Evolutionary conservation across 2,329 filamentous ascomycete genomes (phyloP), one percentile per base, ranked within the genome.

Genomic region (Trichoderma sp.): DNA sequence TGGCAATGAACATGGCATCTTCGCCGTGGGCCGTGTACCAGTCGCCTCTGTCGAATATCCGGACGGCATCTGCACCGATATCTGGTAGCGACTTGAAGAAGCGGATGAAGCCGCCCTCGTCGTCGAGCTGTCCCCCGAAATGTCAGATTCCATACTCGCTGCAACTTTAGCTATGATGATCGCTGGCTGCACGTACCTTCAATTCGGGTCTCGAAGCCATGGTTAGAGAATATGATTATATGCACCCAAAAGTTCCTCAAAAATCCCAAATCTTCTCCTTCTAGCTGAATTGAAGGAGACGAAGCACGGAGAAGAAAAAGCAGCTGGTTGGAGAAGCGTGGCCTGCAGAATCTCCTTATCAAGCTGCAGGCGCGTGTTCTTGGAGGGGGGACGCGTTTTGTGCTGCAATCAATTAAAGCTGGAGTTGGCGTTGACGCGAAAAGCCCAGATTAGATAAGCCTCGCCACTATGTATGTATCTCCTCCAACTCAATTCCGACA

Each of bases 21-120:
- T 93, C 87, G 58, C 92, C 93, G 76, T 97, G 93, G n/a, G 94
- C 92, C 6, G 95, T 97, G 79, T 97, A 97, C 87, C 91, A 99
- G 78, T 99, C 96, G 43, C 92, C 92, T 72, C 96, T 89, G 76
- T 98, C 94, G 77, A 98, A 98, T 70, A 99, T 91, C 66, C 96
- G 91, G 66, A 99, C 86, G 0, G 93, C 94, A 67, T 92, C 91
- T 49, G 89, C 86, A 74, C 89, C 88, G 65, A 89, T 88, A 16
- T 84, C 76, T 6, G 93, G 89, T 3, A 99, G 86, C n/a, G 90
- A 91, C 75, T 95, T 95, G 85, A 96, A 99, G 83, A 94, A 97
- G 74, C 91, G 93, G 82, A 98, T 97, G 85, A 99, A 99, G 74
- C 95, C 94, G 77, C 91, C 90, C 84, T 99, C 96, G 78, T 99